Evolutionary conservation across 805 yeast species (phyloP), one percentile per base, ranked within the genome.

Genomic region (Brettanomyces naardenensis): DNA sequence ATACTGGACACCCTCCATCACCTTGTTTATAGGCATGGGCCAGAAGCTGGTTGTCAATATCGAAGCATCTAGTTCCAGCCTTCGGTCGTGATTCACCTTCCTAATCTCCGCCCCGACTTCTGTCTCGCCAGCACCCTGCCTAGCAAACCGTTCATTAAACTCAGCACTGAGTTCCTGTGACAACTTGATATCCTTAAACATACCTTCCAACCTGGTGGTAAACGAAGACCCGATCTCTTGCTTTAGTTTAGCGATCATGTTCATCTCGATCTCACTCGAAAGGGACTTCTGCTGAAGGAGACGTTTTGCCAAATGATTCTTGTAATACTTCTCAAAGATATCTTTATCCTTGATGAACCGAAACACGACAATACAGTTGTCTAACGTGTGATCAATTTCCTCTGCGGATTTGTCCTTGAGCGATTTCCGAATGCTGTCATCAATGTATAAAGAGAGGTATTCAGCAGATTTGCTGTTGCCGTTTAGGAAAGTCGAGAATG

Each of bases 221-320:
- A 85, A 82, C 0, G 87, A 71, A 3, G 83, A 69, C 0, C 96
- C 95, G 51, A 83, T 70, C 52, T 85, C 95, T 45, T 75, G 79
- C 45, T 80, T 75, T 28, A 88, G 62, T 48, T 75, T 76, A 2
- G 78, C 66, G 17, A 88, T 76, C 54, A 87, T 66, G 20, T 66
- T 61, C 52, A 78, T 78, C 55, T 88, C 97, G 4, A 81, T 59
- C 42, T 85, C 90, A 33, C 68, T 58, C 2, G 73, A 64, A 35
- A 59, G 44, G 9, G 62, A 61, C 46, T 57, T 62, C 45, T 67
- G 66, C 40, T 75, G 69, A 28, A 80, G 53, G 30, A 88, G 66
- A 43, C 97, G 68, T 56, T 81, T 86, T 1, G 95, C 95, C 41
- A 89, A 66, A 60, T 85, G 95, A 38, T 79, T 83, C 49, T 87